Percentiles rank a stretch among this genome's conserved stretches.
phyloP scores from a whole-genome alignment of 2,329 filamentous ascomycete genomes.

The Cercospora sp. region DNA sequence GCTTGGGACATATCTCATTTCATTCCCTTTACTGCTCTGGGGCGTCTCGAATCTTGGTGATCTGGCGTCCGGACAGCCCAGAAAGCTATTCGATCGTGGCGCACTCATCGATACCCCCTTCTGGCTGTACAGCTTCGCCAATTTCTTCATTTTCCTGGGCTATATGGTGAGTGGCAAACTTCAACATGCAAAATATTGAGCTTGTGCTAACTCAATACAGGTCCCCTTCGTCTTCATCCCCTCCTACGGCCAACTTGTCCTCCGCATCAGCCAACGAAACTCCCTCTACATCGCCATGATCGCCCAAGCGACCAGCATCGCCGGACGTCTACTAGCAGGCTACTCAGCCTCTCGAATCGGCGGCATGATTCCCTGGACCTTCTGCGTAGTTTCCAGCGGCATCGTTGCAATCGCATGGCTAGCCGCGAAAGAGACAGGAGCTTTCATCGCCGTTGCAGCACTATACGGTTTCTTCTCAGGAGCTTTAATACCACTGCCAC shows the following conservation, averaged over 20 bases:
- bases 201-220: not conserved
- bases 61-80: conserved; percentile 28
- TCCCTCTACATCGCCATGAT: conserved; percentile 59
- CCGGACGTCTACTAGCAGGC: conserved; percentile 54
- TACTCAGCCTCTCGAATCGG: conserved; percentile 52
- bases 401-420: conserved; percentile 59
- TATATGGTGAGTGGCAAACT: conserved; percentile 2
- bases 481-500: conserved; percentile 50
- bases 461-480: conserved; percentile 49
- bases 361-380: conserved; percentile 57
- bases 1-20: conserved; percentile 44
- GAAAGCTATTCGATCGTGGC: conserved; percentile 42
- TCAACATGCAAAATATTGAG: not conserved
- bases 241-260: conserved; percentile 39
- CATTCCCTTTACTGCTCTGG: conserved; percentile 42
- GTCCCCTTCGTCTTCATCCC: conserved; percentile 48
- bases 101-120: conserved; percentile 46
- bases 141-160: conserved; percentile 36
- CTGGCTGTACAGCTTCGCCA: conserved; percentile 38
- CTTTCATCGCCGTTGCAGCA: conserved; percentile 47
- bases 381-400: conserved; percentile 49
- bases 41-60: conserved; percentile 36
- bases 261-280: conserved; percentile 48
- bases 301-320: conserved; percentile 57
- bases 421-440: conserved; percentile 44